Conservation (phyloP, 257 asterid genomes). For the Solanum boliviense region DNA sequence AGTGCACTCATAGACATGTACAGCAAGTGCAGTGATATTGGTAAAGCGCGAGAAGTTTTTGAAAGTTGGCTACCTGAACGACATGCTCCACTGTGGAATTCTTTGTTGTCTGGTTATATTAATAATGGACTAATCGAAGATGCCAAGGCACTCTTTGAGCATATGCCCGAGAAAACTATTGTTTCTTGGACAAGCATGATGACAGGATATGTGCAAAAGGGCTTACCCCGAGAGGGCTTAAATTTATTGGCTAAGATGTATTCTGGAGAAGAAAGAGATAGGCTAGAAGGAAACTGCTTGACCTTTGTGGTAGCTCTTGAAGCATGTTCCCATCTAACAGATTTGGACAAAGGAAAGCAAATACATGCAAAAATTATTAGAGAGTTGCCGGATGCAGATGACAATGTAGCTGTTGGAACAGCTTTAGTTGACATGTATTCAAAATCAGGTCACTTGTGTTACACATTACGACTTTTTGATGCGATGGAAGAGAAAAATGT, state of each 20-base stretch:
- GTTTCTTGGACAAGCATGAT: conserved; percentile 39
- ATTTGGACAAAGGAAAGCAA: conserved; percentile 26
- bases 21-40: conserved; percentile 19
- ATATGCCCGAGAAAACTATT: conserved; percentile 24
- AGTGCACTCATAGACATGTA: conserved; percentile 34
- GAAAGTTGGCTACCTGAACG: conserved; percentile 11
- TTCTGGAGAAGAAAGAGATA: conserved; percentile 1
- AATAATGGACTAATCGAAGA: conserved; percentile 14
- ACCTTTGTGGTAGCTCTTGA: conserved; percentile 32
- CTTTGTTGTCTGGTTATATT: conserved; percentile 21
- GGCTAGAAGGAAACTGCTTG: conserved; percentile 20
- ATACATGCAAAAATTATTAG: conserved; percentile 27
- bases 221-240: conserved; percentile 15
- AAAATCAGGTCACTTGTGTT: conserved; percentile 20
- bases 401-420: conserved; percentile 27
- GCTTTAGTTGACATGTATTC: conserved; percentile 39
- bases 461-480: conserved; percentile 19
- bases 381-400: conserved; percentile 3
- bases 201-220: conserved; percentile 21
- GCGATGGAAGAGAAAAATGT: conserved; percentile 24
- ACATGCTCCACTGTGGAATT: conserved; percentile 22
- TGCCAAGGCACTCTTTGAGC: conserved; percentile 20
- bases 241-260: conserved; percentile 20
- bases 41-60: conserved; percentile 18
- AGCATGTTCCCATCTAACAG: conserved; percentile 22